Evolutionary conservation across 1,139 yeast species (phyloP).

Genomic region (Nakaseomyces sp.): DNA sequence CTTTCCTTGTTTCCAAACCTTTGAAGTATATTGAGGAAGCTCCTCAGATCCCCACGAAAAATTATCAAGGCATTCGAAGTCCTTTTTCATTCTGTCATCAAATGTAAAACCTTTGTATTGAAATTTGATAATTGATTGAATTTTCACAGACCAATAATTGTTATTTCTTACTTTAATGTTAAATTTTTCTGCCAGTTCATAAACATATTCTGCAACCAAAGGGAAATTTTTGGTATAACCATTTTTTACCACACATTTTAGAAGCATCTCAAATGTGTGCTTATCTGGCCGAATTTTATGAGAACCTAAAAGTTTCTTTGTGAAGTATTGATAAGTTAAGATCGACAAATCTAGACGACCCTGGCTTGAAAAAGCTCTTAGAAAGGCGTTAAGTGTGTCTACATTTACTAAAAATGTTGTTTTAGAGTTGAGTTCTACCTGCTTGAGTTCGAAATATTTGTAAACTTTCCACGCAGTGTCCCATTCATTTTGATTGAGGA

Average conservation of each 20-base stretch:
- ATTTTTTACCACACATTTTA: slow-evolving; percentile 30
- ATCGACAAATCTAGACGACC: slow-evolving; percentile 33
- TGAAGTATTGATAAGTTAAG: slow-evolving; percentile 29
- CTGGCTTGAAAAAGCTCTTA: slow-evolving; percentile 24
- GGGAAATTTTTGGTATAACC: slow-evolving; percentile 29
- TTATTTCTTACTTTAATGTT: slow-evolving; percentile 10
- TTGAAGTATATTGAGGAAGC: slow-evolving; percentile 8
- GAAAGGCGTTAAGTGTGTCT: slow-evolving; percentile 28
- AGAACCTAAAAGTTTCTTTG: slow-evolving; percentile 11
- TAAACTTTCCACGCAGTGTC: slow-evolving; percentile 27
- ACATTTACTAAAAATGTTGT: slow-evolving; percentile 11
- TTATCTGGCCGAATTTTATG: slow-evolving; percentile 24
- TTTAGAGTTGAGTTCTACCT: background rate
- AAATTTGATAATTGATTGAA: slow-evolving; percentile 17
- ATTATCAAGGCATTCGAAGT: background rate
- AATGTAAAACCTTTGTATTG: slow-evolving; percentile 6
- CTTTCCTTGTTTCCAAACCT: slow-evolving; percentile 17
- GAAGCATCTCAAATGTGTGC: slow-evolving; percentile 29
- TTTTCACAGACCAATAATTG: slow-evolving; percentile 25
- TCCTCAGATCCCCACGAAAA: slow-evolving; percentile 4
- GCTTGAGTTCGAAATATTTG: slow-evolving; percentile 9
- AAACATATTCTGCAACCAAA: slow-evolving; percentile 16
- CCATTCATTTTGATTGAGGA: slow-evolving; percentile 24
- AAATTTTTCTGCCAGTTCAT: slow-evolving; percentile 1
- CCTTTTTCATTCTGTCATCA: background rate